Base-by-base conservation (phyloP, 148 eudicot genomes). In the Dysphania ambrosioides region DNA sequence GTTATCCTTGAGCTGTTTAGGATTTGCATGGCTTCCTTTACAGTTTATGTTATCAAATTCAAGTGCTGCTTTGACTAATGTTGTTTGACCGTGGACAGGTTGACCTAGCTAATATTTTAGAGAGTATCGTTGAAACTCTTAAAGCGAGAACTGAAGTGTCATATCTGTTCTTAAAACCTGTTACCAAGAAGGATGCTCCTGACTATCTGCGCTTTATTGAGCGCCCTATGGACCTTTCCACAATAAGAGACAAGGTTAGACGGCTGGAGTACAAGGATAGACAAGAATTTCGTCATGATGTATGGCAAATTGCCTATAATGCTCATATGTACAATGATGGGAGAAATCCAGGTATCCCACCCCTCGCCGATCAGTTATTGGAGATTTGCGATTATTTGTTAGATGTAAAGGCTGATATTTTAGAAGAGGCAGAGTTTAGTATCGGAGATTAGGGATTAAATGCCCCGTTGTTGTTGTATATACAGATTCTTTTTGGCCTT, bases 281-380 rank as follows among this genome's bases (percentile, higher is more conserved):
- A 62, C 80, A 80, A 23, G 91, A 85, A 8, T 95, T 95, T 83
- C 82, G 97, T 78, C 91, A 89, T 30, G 98, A 95, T 78, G 91
- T 95, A 24, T 92, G 86, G 90, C 98, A 92, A 76, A 95, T 95
- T 53, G 77, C 88, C 1, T 75, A 29, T 68, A 95, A 95, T 78
- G 98, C 98, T 29, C 93, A 90, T 71, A 35, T 41, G 27, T 95
- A 95, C 81, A 95, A 95, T 55, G 93, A 87, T 15, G 78, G 81
- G 29, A 91, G 97, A 24, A 88, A 95, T 83, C 98, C 97, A 9
- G 92, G 90, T 51, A 95, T 95, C 73, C 98, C 98, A 23, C 98
- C 98, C 72, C 90, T 95, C 4, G 98, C 98, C 4, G 92, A 88
- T 81, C 91, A 89, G 79, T 89, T 95, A 31, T 80, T 95, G 74